phyloP scores from a whole-genome alignment of 2,329 filamentous ascomycete species.

The Blastomyces gilchristii region DNA sequence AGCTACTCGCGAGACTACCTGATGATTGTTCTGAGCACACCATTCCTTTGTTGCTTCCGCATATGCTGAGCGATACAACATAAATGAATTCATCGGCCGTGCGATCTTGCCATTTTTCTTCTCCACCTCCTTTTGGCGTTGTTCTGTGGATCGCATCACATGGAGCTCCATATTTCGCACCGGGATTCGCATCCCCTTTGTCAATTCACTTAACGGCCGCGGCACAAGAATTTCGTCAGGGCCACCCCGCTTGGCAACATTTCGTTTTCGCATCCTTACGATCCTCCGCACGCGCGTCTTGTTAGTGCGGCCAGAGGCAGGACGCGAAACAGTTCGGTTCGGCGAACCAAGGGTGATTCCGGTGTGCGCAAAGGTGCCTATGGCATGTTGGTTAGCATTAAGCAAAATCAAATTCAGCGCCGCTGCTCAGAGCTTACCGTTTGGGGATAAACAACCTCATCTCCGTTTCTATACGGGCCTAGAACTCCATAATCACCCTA shows the following conservation, averaged over 20 bases:
- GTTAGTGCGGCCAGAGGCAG: neutral
- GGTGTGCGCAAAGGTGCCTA: neutral
- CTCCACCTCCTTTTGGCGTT: conserved; percentile 57
- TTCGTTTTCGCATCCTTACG: conserved; percentile 16
- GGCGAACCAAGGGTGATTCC: neutral
- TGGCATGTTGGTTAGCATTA: neutral
- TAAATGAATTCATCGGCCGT: conserved; percentile 94
- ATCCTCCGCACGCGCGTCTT: conserved; percentile 16
- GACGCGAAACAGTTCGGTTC: neutral
- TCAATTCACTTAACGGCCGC: conserved; percentile 18
- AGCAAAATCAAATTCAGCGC: neutral
- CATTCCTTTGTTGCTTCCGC: conserved; percentile 75
- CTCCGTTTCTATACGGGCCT: conserved; percentile 8
- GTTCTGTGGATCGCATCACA: conserved; percentile 60
- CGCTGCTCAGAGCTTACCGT: neutral
- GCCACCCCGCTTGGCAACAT: conserved; percentile 12
- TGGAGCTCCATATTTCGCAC: conserved; percentile 70
- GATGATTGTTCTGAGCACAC: conserved; percentile 82
- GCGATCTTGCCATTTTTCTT: conserved; percentile 70
- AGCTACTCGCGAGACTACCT: conserved; percentile 79
- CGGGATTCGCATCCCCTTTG: conserved; percentile 37
- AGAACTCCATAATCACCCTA: conserved; percentile 9
- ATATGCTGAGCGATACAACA: conserved; percentile 91
- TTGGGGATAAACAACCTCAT: conserved; percentile 8
- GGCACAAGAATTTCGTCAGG: conserved; percentile 10